Percentiles rank a stretch among this genome's conserved stretches.
Conservation (phyloP, 2,329 filamentous ascomycete genomes). For the Aspergillus udagawae region DNA sequence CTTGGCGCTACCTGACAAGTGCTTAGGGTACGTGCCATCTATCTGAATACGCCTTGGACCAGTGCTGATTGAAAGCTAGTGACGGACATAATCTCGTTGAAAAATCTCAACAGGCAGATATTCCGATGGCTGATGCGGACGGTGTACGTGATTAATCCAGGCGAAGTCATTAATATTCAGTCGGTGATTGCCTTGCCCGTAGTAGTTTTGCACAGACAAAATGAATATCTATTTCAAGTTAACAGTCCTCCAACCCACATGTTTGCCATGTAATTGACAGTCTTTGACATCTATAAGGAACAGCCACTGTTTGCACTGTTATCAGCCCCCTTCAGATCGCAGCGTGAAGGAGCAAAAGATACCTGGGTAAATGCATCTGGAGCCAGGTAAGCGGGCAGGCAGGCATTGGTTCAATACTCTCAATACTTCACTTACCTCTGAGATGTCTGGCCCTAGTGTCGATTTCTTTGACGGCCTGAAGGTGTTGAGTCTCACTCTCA, state of each 20-base stretch:
- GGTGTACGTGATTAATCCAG: no score
- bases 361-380: not conserved
- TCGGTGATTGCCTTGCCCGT: no score
- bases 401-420: not conserved
- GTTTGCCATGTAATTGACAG: not conserved
- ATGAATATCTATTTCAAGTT: no score
- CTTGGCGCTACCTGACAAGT: no score
- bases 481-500: not conserved
- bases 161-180: no score
- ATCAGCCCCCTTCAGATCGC: not conserved
- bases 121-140: no score
- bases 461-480: not conserved
- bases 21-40: no score
- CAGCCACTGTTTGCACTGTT: no score
- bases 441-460: not conserved
- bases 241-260: not conserved
- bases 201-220: no score
- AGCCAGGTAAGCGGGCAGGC: not conserved
- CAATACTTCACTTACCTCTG: no score
- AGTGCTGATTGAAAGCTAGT: no score
- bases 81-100: constrained; percentile 20
- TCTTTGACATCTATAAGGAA: not conserved
- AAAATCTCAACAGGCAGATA: not conserved
- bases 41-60: no score
- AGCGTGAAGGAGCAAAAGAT: not conserved